Percentiles rank a stretch among this genome's conserved stretches.
Evolutionary conservation across 306 rosid genomes (phyloP).

Genomic region (Sesbania bispinosa): DNA sequence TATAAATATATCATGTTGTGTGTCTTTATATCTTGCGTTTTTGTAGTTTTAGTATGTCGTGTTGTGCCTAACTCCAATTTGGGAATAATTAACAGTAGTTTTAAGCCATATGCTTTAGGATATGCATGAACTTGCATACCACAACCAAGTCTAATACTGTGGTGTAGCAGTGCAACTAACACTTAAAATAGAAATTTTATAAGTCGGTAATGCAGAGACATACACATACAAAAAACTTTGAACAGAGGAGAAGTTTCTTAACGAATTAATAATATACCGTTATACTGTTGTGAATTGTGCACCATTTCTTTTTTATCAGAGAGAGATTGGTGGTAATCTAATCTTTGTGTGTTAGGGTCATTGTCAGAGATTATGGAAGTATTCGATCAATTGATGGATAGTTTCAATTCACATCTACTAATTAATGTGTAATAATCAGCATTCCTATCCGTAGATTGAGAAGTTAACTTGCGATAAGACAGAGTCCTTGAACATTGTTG

Average conservation of each 20-base stretch:
- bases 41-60: too few relatives aligned
- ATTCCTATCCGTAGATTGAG: neutral
- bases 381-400: constrained; percentile 22
- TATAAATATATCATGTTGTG: too few relatives aligned
- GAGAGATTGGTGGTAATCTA: neutral
- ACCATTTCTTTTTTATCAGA: constrained; percentile 5
- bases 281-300: neutral
- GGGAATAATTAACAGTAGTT: too few relatives aligned
- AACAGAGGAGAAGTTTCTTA: neutral
- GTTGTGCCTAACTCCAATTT: too few relatives aligned
- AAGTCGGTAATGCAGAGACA: too few relatives aligned
- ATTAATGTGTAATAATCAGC: neutral
- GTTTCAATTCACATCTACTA: too few relatives aligned
- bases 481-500: neutral
- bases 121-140: too few relatives aligned
- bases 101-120: too few relatives aligned
- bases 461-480: constrained; percentile 1
- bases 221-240: neutral
- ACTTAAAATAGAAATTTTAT: too few relatives aligned
- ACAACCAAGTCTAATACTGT: too few relatives aligned
- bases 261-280: neutral
- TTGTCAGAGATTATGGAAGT: constrained; percentile 8
- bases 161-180: too few relatives aligned
- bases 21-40: too few relatives aligned
- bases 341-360: constrained; percentile 16